phyloP scores from a whole-genome alignment of 139 green algal genomes.

The Chlorella ohadii region DNA sequence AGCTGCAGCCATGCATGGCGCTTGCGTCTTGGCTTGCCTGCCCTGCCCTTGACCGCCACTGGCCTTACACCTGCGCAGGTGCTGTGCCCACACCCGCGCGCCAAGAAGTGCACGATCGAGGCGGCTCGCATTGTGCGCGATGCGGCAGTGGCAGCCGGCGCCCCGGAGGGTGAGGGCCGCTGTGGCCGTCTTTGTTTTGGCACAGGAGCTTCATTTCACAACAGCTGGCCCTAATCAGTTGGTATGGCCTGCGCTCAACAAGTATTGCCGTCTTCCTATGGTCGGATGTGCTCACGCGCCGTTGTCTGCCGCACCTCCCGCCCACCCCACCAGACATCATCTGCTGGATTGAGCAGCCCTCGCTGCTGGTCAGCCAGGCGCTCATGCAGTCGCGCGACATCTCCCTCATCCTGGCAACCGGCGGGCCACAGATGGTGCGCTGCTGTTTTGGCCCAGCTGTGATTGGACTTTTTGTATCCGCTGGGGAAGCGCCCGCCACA shows the following conservation, averaged over 20 bases:
- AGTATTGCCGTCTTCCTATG: too few species aligned
- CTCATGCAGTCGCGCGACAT: conserved; percentile 70
- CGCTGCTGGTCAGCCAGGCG: conserved; percentile 59
- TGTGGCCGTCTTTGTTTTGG: too few species aligned
- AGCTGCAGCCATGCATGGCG: too few species aligned
- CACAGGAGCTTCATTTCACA: too few species aligned
- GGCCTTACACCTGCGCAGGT: not conserved
- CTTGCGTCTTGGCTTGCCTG: too few species aligned
- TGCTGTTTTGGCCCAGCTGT: too few species aligned
- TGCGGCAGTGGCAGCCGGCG: conserved; percentile 66
- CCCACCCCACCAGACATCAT: conserved; percentile 56
- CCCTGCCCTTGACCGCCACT: not conserved
- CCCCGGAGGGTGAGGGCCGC: conserved; percentile 16
- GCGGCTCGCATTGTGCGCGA: conserved; percentile 69
- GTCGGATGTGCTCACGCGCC: too few species aligned
- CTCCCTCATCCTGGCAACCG: conserved; percentile 72
- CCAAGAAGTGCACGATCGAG: conserved; percentile 58
- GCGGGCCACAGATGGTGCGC: conserved; percentile 69
- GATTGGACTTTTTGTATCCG: too few species aligned
- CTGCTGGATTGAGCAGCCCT: conserved; percentile 68
- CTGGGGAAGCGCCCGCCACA: too few species aligned
- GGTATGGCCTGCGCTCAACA: too few species aligned
- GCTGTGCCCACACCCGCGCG: conserved; percentile 69
- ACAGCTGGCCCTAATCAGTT: too few species aligned
- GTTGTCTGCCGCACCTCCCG: too few species aligned